Evolutionary conservation across 768 basidiomycete species (phyloP), one percentile per base, ranked within the genome.

Genomic region (Auriculariales sp.): DNA sequence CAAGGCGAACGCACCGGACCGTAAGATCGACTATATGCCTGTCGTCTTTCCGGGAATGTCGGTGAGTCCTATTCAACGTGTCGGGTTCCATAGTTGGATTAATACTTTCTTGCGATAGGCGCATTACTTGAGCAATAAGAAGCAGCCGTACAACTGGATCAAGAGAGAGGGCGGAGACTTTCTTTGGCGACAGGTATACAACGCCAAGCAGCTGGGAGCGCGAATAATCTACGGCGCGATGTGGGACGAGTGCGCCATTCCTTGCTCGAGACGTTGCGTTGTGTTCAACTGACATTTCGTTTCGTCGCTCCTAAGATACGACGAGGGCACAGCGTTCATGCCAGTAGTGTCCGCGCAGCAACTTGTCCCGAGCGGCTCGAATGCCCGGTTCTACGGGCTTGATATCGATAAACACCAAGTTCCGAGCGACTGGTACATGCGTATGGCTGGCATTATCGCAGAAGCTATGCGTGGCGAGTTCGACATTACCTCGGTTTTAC

Each of bases 341-440:
- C 88, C 88, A 5, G 73, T 78, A 12, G 75, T 86, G 1, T 60
- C 77, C 34, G 67, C 70, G 51, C 76, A 77, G 52, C 65, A 71
- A 4, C 65, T 73, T 46, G 67, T 87, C 2, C 88, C 87, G 9
- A 66, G 70, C 49, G 71, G 73, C n/a, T 72, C 77, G 15, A 65
- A 70, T 47, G 77, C 69, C 57, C 68, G 47, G 11, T 62, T 61
- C 46, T 45, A 89, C 55, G 80, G 84, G 7, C 69, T 87, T 15
- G 87, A 91, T 56, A 78, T 73, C 53, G 88, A 89, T 56, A 86
- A 85, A 3, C 72, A 78, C 55, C 81, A 83, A 53, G 60, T 88
- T 15, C 85, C 86, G 1, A 66, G 80, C 25, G 88, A 91, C 65
- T 91, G 88, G 87, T 85, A 83, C 60, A 84, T 85, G 81, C 75